Percentiles rank a stretch among this genome's conserved stretches.
Conservation (phyloP, 192 early-diverging fungal species). For the Cetraspora pellucida region DNA sequence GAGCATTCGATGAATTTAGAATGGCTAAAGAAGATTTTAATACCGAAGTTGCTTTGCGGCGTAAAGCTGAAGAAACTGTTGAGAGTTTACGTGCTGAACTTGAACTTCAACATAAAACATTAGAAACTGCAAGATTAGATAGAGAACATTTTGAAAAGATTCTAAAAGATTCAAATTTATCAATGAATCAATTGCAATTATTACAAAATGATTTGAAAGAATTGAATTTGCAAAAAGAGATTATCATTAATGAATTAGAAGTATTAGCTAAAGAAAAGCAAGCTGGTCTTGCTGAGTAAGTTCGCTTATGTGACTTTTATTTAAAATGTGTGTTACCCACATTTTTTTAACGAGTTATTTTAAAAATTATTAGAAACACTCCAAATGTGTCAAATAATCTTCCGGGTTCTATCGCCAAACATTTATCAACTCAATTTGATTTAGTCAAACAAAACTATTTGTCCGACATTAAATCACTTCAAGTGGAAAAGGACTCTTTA, state of each 20-base stretch:
- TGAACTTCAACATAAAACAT: constrained; percentile 2
- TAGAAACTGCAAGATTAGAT: constrained; percentile 1
- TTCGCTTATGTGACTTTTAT: not conserved
- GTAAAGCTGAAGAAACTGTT: constrained; percentile 35
- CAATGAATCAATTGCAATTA: constrained; percentile 33
- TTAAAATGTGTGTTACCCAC: not conserved
- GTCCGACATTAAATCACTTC: constrained; percentile 50
- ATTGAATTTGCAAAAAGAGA: constrained; percentile 38
- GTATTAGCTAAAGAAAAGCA: constrained; percentile 40
- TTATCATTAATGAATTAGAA: constrained; percentile 43
- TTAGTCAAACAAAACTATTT: constrained; percentile 50
- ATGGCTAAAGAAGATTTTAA: constrained; percentile 44
- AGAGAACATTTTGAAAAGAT: constrained; percentile 1
- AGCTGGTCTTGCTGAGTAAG: constrained; percentile 45
- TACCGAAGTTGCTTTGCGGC: constrained; percentile 37
- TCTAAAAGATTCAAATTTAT: constrained; percentile 8
- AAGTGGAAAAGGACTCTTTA: constrained; percentile 49
- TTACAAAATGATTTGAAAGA: constrained; percentile 39
- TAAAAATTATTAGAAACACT: constrained; percentile 3
- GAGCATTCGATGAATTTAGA: constrained; percentile 41
- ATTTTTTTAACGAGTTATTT: not conserved
- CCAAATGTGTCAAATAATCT: constrained; percentile 16
- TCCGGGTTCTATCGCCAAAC: constrained; percentile 32
- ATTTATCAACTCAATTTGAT: constrained; percentile 47
- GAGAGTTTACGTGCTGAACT: constrained; percentile 39